Base-by-base conservation (phyloP, 805 yeast species). In the Nakazawaea laoshanensis region DNA sequence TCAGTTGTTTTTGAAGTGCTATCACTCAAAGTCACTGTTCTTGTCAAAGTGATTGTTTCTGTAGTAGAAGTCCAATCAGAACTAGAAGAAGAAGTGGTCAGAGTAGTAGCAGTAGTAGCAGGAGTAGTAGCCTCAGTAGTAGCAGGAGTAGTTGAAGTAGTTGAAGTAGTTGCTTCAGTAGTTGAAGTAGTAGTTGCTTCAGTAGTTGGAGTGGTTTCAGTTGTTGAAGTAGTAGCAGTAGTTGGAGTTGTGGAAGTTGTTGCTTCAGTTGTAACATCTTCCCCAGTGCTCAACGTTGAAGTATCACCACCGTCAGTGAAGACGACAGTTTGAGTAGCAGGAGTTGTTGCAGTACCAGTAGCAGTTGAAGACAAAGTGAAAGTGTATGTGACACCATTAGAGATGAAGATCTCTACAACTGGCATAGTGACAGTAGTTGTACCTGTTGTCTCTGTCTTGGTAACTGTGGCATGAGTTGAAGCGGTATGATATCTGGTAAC, bases 351-450 rank as follows among this genome's bases (percentile, higher is more conserved):
- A 10, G 35, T 19, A 16, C 44, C 50, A 12, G 67, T 57, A 15
- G 56, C 54, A 29, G 64, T 59, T 21, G 58, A 49, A 8, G 63
- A 55, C 34, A 60, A 48, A 17, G 78, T 73, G 38, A 49, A 46
- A 11, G 77, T 71, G 42, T 60, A 68, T 24, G 74, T 66, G 25
- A 56, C 67, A 30, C 72, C 75, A 45, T 67, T 61, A 7, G 73
- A 68, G 32, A 72, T 61, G 27, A 69, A 55, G 12, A 72, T 52
- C 41, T 70, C 67, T 24, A 72, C 77, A 13, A 74, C 64, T 17
- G 77, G 76, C 38, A 68, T 55, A 42, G 59, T 56, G 13, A 65
- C 53, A 10, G 75, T 68, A 18, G 71, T 65, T 26, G 69, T 73
- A 1, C 73, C 67, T 20, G 61, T 57, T 27, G 45, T 53, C 48